Evolutionary conservation across 2,329 filamentous ascomycete genomes (phyloP), one percentile per base, ranked within the genome.

Genomic region (Huntiella omanensis): DNA sequence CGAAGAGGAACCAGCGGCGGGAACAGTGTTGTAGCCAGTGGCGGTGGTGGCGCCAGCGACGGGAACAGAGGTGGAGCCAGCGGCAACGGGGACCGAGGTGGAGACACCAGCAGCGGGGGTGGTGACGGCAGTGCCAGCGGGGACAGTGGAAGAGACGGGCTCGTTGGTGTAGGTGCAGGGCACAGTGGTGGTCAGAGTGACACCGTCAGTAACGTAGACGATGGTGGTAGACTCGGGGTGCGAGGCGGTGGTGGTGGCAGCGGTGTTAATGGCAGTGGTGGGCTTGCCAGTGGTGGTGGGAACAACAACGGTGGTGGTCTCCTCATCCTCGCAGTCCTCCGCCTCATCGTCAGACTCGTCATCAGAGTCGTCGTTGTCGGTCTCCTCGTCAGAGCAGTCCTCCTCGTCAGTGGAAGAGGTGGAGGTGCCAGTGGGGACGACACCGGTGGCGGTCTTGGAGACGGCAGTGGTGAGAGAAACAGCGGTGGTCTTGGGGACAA

Each of bases 241-340:
- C 7, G 16, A 7, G 2, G 38, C 22, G 16, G 33, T 22, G 17
- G 32, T 6, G 22, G 39, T 43, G 7, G 17, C 32, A n/a, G 6
- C 11, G 33, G 17, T 19, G 15, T n/a, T 19, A 13, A 13, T 40
- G 22, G n/a, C 32, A 16, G 15, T 39, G 46, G 11, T 34, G 35
- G 16, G 28, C 11, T 40, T 34, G 28, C 43, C 28, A 4, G 44
- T 40, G 12, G 3, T 40, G 11, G 44, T 17, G 17, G 16, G 4
- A 13, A 12, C 13, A 12, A 19, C 34, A 8, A 16, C 5, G 34
- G 22, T 33, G 40, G 40, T 16, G 32, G 15, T 8, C 40, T 13
- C 40, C 12, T 41, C 42, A 7, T 44, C 42, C 42, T 39, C 43
- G 43, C 43, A 45, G 33, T 45, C 32, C 7, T 45, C 43, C 15